Conservation (phyloP, 2,329 filamentous ascomycete species). For the Byssochlamys sp. region DNA sequence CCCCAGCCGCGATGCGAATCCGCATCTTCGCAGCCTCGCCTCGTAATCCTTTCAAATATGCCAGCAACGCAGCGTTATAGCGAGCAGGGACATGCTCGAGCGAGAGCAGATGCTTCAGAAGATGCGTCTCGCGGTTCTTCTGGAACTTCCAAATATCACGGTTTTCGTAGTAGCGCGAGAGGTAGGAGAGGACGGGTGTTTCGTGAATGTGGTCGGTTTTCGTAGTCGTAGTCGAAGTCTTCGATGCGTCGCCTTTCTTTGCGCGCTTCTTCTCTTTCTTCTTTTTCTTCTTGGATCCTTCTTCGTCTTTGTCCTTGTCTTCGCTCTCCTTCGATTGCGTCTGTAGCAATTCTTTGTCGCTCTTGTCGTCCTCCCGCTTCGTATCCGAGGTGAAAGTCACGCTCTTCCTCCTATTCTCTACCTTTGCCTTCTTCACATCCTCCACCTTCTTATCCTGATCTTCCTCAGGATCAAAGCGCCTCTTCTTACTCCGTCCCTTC, state of each 20-base stretch:
- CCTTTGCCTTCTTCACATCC: conserved; percentile 11
- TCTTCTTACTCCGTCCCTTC: conserved; percentile 9
- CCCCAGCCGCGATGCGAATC: conserved; percentile 56
- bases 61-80: conserved; percentile 60
- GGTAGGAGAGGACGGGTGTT: conserved; percentile 60
- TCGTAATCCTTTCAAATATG: conserved; percentile 71
- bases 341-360: conserved; percentile 35
- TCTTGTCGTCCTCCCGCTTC: conserved; percentile 49
- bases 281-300: conserved; percentile 14
- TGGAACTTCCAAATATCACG: conserved; percentile 84
- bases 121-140: conserved; percentile 77
- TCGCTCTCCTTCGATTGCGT: conserved; percentile 4
- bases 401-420: conserved; percentile 39
- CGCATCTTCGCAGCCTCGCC: conserved; percentile 59
- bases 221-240: conserved; percentile 6
- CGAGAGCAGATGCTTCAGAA: conserved; percentile 75
- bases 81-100: conserved; percentile 58
- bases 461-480: not conserved
- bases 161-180: conserved; percentile 63
- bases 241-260: conserved; percentile 8
- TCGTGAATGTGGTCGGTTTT: conserved; percentile 15
- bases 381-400: conserved; percentile 58
- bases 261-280: conserved; percentile 11
- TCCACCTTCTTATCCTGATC: not conserved
- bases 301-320: conserved; percentile 18